Evolutionary conservation across 306 rosid genomes (phyloP).

Genomic region (Dalbergia cultrata): DNA sequence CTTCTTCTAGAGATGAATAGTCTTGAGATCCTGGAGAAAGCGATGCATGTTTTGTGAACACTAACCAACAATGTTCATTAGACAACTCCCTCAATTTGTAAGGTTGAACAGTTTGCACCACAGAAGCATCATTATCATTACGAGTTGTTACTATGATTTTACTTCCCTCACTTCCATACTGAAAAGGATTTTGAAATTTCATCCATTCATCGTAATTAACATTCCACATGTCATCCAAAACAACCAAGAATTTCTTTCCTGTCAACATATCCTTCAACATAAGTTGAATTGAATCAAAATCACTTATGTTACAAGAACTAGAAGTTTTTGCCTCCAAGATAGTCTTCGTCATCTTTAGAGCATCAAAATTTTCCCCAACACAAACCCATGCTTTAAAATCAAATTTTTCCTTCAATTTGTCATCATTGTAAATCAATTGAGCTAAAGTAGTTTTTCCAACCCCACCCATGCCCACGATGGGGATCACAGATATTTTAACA

Average conservation of each 20-base stretch:
- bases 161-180: neutral
- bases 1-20: neutral
- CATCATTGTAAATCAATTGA: neutral
- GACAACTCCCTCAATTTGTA: too few species aligned
- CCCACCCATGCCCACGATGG: neutral
- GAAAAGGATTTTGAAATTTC: neutral
- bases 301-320: neutral
- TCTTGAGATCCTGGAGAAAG: neutral
- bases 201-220: neutral
- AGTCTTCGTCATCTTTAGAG: neutral
- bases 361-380: neutral
- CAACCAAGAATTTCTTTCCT: too few species aligned
- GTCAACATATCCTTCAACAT: too few species aligned
- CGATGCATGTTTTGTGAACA: neutral
- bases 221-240: neutral
- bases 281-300: too few species aligned
- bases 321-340: neutral
- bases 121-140: neutral
- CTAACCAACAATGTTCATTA: neutral
- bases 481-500: neutral
- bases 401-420: neutral
- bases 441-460: neutral
- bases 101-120: neutral
- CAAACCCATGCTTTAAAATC: neutral
- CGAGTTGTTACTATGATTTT: neutral